A percentile compares a stretch with the other conserved stretches of the same genome.
These are phyloP conservation scores for Eutrema salsugineum DNA, from an alignment of 441 rosid species.

Conservation along the genomic window DNA sequence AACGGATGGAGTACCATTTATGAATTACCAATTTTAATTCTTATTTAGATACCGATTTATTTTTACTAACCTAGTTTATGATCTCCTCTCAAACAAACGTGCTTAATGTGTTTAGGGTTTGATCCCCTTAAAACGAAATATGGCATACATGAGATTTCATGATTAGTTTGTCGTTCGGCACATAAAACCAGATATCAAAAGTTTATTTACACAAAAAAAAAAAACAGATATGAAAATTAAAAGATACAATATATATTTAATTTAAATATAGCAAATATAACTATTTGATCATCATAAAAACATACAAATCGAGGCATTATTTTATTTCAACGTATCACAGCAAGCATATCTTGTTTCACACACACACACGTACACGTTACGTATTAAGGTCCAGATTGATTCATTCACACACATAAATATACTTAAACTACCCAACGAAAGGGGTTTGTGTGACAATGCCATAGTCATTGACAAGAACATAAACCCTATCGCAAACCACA, in stretches of 20 bases:
- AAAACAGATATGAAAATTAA: not conserved
- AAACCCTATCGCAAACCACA: constrained; percentile 38
- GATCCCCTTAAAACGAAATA: not conserved
- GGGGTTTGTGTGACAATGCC: constrained; percentile 35
- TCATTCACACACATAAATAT: not conserved
- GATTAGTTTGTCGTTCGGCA: not conserved
- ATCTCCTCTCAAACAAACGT: not conserved
- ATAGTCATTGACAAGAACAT: constrained; percentile 35
- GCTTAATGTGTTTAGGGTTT: not conserved
- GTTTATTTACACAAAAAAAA: not conserved
- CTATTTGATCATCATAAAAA: not conserved
- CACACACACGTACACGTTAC: not conserved
- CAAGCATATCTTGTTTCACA: not conserved
- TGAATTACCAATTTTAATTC: not conserved
- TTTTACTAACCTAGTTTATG: not conserved
- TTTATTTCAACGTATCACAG: not conserved
- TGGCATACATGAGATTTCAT: not conserved
- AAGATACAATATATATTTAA: not conserved
- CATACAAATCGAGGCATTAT: constrained; percentile 3
- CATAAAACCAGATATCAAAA: not conserved
- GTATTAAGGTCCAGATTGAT: not conserved
- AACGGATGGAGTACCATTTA: not conserved
- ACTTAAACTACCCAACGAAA: not conserved
- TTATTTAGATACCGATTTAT: not conserved
- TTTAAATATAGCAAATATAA: not conserved